Conservation (phyloP, 768 basidiomycete genomes). For the Suillus variegatus region DNA sequence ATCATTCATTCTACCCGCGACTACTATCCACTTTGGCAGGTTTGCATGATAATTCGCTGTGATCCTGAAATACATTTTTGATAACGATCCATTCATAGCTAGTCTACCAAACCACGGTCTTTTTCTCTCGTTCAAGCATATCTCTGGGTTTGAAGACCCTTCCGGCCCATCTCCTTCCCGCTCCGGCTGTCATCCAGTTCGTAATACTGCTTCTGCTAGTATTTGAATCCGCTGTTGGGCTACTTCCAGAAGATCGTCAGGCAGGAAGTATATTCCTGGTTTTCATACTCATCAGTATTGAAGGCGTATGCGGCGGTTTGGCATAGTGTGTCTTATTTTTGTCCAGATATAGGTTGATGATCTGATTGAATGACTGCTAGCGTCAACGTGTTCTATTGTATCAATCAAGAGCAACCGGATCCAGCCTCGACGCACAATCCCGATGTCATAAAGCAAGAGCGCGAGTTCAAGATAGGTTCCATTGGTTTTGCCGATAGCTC, state of each 20-base stretch:
- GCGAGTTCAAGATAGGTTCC: constrained; percentile 89
- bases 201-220: constrained; percentile 62
- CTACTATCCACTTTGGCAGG: constrained; percentile 97
- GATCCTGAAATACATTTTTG: not conserved
- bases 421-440: constrained; percentile 45
- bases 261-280: constrained; percentile 60
- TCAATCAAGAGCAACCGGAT: constrained; percentile 72
- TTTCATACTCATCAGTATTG: constrained; percentile 77
- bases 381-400: constrained; percentile 83
- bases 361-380: constrained; percentile 39
- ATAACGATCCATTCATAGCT: constrained; percentile 44
- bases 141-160: constrained; percentile 83
- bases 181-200: constrained; percentile 76
- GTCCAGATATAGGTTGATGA: not conserved
- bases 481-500: constrained; percentile 84
- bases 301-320: constrained; percentile 91
- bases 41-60: constrained; percentile 20
- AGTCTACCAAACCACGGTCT: constrained; percentile 89
- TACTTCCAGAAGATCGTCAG: constrained; percentile 50
- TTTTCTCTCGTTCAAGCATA: constrained; percentile 89
- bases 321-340: constrained; percentile 68
- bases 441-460: constrained; percentile 70
- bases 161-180: constrained; percentile 62
- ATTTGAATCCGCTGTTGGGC: constrained; percentile 67
- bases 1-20: constrained; percentile 86